Percentiles rank a stretch among this genome's conserved stretches.
Evolutionary conservation across 495 filamentous ascomycete species (phyloP).

Genomic region (Penicillium chermesinum): DNA sequence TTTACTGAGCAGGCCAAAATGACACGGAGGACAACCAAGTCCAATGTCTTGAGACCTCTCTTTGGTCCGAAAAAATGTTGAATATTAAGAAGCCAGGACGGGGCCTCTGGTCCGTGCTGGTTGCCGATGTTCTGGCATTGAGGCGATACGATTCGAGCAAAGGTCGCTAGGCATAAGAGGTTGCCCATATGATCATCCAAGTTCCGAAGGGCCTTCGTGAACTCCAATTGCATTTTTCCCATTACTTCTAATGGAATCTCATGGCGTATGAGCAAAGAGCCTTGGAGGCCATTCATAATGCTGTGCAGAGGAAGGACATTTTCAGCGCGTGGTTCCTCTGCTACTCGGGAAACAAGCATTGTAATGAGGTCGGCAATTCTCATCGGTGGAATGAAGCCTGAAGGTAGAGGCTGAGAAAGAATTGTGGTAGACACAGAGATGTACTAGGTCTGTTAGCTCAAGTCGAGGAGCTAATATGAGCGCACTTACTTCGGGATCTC

Average conservation of each 20-base stretch:
- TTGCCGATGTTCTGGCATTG: slow-evolving; percentile 1
- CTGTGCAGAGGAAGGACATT: slow-evolving; percentile 41
- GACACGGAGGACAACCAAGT: slow-evolving; percentile 49
- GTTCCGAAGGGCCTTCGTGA: slow-evolving; percentile 42
- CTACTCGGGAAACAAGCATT: slow-evolving; percentile 30
- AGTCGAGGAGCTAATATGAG: neutral
- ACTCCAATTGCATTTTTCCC: slow-evolving; percentile 39
- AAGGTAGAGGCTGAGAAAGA: slow-evolving; percentile 39
- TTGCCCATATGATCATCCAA: slow-evolving; percentile 44
- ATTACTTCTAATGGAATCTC: slow-evolving; percentile 37
- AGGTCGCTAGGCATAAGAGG: slow-evolving; percentile 46
- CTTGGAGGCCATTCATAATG: slow-evolving; percentile 31
- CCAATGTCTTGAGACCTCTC: slow-evolving; percentile 48
- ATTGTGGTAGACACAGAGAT: slow-evolving; percentile 33
- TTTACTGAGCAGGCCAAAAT: slow-evolving; percentile 49
- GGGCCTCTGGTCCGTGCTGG: slow-evolving; percentile 13
- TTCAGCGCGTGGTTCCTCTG: slow-evolving; percentile 30
- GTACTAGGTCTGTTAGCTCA: slow-evolving; percentile 25
- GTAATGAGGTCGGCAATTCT: slow-evolving; percentile 39
- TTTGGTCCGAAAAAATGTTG: slow-evolving; percentile 47
- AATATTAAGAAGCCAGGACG: slow-evolving; percentile 36
- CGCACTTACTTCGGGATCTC: slow-evolving; percentile 32
- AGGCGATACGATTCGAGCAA: slow-evolving; percentile 36
- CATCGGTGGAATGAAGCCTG: slow-evolving; percentile 30
- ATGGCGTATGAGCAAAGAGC: slow-evolving; percentile 26